phyloP scores from a whole-genome alignment of 371 early-diverging fungal species.

The Blastocladiella emersonii region DNA sequence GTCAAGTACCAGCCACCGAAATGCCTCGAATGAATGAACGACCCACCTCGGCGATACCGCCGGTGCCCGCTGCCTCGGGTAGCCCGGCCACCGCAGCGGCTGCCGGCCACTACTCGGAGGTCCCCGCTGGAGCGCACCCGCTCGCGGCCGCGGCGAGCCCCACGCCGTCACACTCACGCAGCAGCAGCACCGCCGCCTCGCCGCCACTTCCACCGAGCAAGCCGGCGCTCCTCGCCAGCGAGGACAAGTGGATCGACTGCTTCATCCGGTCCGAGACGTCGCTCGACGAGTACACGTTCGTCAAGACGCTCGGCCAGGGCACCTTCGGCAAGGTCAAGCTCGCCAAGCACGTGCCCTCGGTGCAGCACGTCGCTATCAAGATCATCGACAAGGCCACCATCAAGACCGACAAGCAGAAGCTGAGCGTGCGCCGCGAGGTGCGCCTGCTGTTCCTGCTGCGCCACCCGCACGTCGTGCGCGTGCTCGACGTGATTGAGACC shows the following conservation, averaged over 20 bases:
- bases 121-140: too few relatives aligned
- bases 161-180: too few relatives aligned
- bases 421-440: constrained; percentile 46
- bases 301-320: constrained; percentile 59
- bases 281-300: constrained; percentile 17
- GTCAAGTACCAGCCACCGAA: too few relatives aligned
- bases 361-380: constrained; percentile 31
- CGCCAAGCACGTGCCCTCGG: constrained; percentile 37
- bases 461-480: constrained; percentile 50
- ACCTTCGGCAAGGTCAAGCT: constrained; percentile 74
- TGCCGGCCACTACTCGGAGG: too few relatives aligned
- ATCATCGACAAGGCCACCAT: constrained; percentile 34
- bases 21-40: too few relatives aligned
- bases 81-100: too few relatives aligned
- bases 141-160: too few relatives aligned
- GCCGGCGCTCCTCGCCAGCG: too few relatives aligned
- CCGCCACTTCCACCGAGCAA: too few relatives aligned
- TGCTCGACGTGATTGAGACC: constrained; percentile 41
- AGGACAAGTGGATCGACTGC: not conserved
- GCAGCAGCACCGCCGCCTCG: too few relatives aligned
- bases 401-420: constrained; percentile 37
- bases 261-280: not conserved
- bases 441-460: constrained; percentile 35
- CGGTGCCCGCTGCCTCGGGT: too few relatives aligned
- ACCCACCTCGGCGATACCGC: too few relatives aligned